A percentile compares a stretch with the other conserved stretches of the same genome.
These are phyloP conservation scores for Curvularia verruculosa DNA, from an alignment of 2,329 filamentous ascomycete species.

Conservation along the genomic window DNA sequence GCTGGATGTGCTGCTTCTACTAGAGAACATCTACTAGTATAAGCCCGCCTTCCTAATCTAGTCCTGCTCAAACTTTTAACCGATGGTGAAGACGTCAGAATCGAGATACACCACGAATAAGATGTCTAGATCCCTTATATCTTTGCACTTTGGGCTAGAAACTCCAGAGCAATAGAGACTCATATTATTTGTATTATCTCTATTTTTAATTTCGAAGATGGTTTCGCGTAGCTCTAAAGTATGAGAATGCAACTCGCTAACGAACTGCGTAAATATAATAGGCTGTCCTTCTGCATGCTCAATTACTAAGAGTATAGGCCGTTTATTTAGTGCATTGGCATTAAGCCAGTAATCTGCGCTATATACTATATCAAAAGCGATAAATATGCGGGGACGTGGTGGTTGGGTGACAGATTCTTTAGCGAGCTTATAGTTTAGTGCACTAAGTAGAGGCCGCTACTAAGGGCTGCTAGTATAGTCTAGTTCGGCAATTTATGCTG, in stretches of 20 bases:
- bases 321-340: neutral
- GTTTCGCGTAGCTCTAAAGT: neutral
- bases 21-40: neutral
- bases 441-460: neutral
- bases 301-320: neutral
- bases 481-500: neutral
- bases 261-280: neutral
- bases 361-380: neutral
- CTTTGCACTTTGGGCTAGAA: neutral
- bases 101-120: neutral
- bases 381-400: neutral
- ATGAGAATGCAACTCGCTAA: neutral
- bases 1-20: neutral
- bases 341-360: neutral
- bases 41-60: neutral
- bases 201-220: neutral
- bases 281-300: neutral
- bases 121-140: neutral
- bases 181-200: neutral
- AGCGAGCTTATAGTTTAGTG: neutral
- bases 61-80: neutral
- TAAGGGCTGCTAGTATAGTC: neutral
- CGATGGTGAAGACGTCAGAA: neutral
- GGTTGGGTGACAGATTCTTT: constrained; percentile 1
- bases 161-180: neutral